These are phyloP conservation scores for Boletellus emodensis DNA, from an alignment of 768 basidiomycete genomes.

Conservation along the genomic window DNA sequence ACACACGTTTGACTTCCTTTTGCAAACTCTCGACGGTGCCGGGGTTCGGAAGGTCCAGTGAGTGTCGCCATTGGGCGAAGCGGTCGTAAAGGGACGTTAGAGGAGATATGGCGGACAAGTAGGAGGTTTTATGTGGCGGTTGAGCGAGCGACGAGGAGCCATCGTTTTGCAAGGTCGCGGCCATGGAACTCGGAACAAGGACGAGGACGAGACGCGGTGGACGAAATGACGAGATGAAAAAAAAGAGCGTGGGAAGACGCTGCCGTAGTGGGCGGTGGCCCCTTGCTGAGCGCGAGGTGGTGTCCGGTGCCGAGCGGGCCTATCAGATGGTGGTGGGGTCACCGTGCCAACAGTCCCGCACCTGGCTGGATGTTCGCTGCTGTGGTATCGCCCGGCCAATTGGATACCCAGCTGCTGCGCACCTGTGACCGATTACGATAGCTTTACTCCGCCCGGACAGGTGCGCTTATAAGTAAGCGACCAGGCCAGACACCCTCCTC, in stretches of 20 bases:
- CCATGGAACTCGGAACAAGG: constrained; percentile 33
- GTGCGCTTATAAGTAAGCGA: background rate
- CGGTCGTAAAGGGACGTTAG: constrained; percentile 64
- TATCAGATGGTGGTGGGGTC: too few species aligned
- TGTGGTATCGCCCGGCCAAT: background rate
- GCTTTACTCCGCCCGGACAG: too few species aligned
- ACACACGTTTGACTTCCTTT: constrained; percentile 86
- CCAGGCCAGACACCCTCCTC: too few species aligned
- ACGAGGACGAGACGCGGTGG: constrained; percentile 6
- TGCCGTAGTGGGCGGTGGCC: constrained; percentile 11
- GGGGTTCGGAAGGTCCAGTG: constrained; percentile 83
- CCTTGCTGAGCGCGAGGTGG: background rate
- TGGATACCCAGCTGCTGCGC: background rate
- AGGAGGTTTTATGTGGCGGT: constrained; percentile 39
- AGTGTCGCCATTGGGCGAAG: constrained; percentile 77
- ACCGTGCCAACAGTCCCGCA: too few species aligned
- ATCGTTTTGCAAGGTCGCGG: constrained; percentile 38
- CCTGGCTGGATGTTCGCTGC: too few species aligned
- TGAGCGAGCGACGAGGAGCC: constrained; percentile 34
- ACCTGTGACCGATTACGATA: background rate
- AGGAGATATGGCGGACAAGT: constrained; percentile 39
- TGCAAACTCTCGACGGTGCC: constrained; percentile 90
- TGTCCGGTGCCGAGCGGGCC: too few species aligned
- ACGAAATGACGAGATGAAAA: constrained; percentile 34
- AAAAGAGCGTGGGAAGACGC: constrained; percentile 29